Evolutionary conservation across 768 basidiomycete species (phyloP), one percentile per base, ranked within the genome.

Genomic region (Calocera viscosa): DNA sequence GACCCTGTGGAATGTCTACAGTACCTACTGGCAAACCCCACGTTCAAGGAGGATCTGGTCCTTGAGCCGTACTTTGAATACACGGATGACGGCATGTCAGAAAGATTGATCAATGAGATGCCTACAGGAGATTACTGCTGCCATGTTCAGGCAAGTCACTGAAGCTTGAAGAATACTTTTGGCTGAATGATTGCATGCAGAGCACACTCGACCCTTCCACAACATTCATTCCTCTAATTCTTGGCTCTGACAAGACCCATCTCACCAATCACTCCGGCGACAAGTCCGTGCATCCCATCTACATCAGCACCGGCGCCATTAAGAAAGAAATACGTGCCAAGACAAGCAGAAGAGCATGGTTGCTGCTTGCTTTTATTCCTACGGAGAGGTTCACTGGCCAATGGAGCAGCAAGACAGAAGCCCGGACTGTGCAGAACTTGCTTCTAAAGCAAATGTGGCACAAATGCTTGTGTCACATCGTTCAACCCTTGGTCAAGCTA

Each of bases 201-300:
- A 41, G 30, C 17, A 30, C 49, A 64, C 17, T 64, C 3, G 10
- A n/a, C n/a, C 24, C 47, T 30, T 26, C 28, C 40, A 33, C 49
- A 0, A 77, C 74, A 0, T 68, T 78, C 22, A 53, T 77, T 7
- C 74, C 76, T 1, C 69, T 72, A 0, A 71, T 78, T 12, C 64
- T 72, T 1, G 74, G 75, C 0, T 76, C 75, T 0, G 75, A 78
- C 65, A 78, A 78, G 63, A 77, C 76, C 10, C 72, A 72, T n/a
- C 72, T 78, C 11, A 73, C 76, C 0, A 67, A 70, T 17, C 72
- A 73, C 66, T 75, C 75, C 3, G 76, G 76, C 17, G 71, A 71
- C 30, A 73, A 73, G 39, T 67, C 69, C 3, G 76, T 75, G 39
- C 75, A 78, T 40, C 77, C 75, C 0, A 65, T 78, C 0, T 67